These are phyloP conservation scores for Aspergillus texensis DNA, from an alignment of 2,329 filamentous ascomycete species.

Conservation along the genomic window DNA sequence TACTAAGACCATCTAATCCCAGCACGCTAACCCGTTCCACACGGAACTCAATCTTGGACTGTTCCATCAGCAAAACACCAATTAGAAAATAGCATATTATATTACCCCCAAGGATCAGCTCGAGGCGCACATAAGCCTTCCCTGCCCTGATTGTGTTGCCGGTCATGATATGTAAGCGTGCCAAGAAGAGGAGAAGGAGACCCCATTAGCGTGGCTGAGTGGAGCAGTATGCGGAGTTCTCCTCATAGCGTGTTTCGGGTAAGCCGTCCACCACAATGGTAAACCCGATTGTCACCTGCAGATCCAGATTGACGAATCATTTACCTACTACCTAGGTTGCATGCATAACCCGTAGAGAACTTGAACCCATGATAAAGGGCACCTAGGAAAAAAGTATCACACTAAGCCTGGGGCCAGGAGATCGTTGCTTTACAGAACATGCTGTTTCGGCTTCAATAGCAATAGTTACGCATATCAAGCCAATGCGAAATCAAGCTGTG, in stretches of 20 bases:
- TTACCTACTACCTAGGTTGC: not conserved
- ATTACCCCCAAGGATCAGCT: conserved; percentile 14
- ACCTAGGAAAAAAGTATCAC: not conserved
- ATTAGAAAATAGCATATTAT: conserved; percentile 5
- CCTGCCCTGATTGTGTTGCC: conserved; percentile 7
- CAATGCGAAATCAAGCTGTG: conserved; percentile 27
- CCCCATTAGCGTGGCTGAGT: conserved; percentile 19
- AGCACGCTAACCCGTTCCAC: conserved; percentile 30
- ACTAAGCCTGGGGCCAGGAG: not conserved
- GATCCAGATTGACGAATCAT: conserved; percentile 14
- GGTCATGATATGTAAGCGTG: conserved; percentile 18
- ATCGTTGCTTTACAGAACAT: not conserved
- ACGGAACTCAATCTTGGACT: conserved; percentile 25
- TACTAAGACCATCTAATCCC: conserved; percentile 27
- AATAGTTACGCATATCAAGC: conserved; percentile 16
- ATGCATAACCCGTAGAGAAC: not conserved
- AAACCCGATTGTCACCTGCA: conserved; percentile 2
- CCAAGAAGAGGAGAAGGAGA: conserved; percentile 24
- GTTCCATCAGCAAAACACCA: conserved; percentile 8
- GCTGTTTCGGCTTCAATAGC: not conserved
- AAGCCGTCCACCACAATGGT: conserved; percentile 7
- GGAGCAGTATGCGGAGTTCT: conserved; percentile 24
- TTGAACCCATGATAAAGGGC: not conserved
- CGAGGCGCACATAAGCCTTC: conserved; percentile 16
- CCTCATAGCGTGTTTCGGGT: conserved; percentile 8